Conservation (phyloP, 1,284 basidiomycete species). For the Heterobasidion irregulare region DNA sequence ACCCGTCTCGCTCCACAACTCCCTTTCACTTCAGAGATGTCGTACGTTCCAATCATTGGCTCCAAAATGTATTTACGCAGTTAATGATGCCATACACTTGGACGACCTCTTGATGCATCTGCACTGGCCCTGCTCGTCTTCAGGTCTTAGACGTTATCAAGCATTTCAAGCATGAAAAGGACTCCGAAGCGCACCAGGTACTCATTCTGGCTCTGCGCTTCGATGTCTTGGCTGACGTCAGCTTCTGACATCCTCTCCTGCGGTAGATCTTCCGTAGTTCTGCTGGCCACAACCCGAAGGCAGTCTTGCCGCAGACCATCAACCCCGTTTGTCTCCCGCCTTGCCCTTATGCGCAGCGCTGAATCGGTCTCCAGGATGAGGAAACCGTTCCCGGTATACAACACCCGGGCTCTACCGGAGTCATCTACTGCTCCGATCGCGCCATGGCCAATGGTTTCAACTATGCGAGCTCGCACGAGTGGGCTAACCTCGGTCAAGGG, state of each 20-base stretch:
- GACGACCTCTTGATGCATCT: not conserved
- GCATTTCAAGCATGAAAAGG: constrained; percentile 55
- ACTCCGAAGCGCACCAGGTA: constrained; percentile 82
- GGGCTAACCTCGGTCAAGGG: constrained; percentile 83
- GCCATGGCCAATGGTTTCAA: constrained; percentile 87
- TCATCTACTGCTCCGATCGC: constrained; percentile 85
- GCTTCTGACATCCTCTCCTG: not conserved
- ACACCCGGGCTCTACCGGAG: constrained; percentile 69
- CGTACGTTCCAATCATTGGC: constrained; percentile 10
- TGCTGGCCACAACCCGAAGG: constrained; percentile 57
- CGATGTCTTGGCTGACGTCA: not conserved
- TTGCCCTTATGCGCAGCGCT: not conserved
- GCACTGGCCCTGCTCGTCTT: not conserved
- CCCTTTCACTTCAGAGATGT: constrained; percentile 14
- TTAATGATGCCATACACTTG: not conserved
- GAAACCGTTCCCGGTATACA: constrained; percentile 80
- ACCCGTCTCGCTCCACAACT: constrained; percentile 5
- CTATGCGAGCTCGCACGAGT: constrained; percentile 69
- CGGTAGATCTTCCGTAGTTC: constrained; percentile 61
- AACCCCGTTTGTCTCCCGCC: constrained; percentile 44
- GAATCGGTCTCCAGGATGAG: constrained; percentile 41
- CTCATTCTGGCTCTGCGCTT: not conserved
- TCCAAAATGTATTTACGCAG: not conserved
- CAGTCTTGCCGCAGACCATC: constrained; percentile 51
- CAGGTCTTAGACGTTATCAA: constrained; percentile 25